A percentile compares a stretch with the other conserved stretches of the same genome.
Evolutionary conservation across 305 asterid genomes (phyloP).

Genomic region (Fraxinus albicans): DNA sequence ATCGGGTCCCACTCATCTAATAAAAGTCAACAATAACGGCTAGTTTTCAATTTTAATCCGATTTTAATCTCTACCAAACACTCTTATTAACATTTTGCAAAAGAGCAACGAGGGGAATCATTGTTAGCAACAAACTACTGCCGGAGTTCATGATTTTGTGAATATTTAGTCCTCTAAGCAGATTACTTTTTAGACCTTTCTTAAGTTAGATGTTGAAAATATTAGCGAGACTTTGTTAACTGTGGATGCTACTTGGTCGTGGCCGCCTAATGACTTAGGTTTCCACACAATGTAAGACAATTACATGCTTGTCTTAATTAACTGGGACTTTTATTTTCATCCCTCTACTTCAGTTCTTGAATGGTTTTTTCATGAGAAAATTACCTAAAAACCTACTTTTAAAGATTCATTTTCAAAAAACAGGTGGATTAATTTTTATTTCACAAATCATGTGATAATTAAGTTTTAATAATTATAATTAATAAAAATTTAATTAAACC

Average conservation of each 20-base stretch:
- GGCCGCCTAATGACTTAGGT: not conserved
- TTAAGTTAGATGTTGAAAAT: conserved; percentile 4
- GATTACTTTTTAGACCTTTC: conserved; percentile 10
- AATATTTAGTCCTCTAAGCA: conserved; percentile 16
- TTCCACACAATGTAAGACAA: not conserved
- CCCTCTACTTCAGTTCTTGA: not conserved
- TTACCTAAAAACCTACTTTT: no score
- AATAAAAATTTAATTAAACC: no score
- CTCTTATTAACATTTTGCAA: not conserved
- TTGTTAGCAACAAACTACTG: not conserved
- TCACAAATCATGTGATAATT: no score
- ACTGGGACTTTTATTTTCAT: not conserved
- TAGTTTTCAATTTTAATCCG: no score
- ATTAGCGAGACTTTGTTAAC: not conserved
- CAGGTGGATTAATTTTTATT: no score
- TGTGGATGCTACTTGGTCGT: conserved; percentile 20
- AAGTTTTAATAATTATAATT: no score
- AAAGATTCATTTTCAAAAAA: no score
- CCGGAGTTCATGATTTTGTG: conserved; percentile 10
- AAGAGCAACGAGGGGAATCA: not conserved
- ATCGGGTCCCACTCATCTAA: no score
- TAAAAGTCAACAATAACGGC: no score
- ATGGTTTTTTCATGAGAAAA: not conserved
- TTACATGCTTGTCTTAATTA: not conserved
- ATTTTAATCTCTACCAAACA: no score